phyloP scores from a whole-genome alignment of 1,139 yeast genomes.

The Geotrichum siamense region DNA sequence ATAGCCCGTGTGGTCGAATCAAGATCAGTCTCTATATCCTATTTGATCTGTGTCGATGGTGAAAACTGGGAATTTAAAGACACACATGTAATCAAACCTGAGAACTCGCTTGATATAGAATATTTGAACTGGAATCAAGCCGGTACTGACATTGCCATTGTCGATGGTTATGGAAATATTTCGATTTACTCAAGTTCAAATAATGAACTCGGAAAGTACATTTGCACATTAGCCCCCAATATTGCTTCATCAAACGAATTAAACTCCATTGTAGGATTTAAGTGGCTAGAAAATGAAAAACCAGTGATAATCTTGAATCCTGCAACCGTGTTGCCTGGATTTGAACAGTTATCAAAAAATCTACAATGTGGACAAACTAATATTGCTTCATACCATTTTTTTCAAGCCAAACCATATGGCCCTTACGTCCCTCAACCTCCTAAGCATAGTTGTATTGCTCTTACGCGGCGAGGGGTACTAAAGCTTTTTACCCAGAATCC shows the following conservation, averaged over 20 bases:
- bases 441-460: constrained; percentile 64
- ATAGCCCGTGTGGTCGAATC: constrained; percentile 49
- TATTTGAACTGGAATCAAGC: constrained; percentile 39
- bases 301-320: constrained; percentile 35
- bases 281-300: constrained; percentile 69
- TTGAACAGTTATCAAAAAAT: constrained; percentile 10
- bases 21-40: constrained; percentile 45
- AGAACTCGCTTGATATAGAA: constrained; percentile 28
- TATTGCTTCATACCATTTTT: constrained; percentile 27
- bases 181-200: constrained; percentile 30
- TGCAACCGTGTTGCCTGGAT: constrained; percentile 19
- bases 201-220: constrained; percentile 23
- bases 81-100: constrained; percentile 36
- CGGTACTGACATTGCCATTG: constrained; percentile 39
- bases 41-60: constrained; percentile 59
- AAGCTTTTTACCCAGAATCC: constrained; percentile 33
- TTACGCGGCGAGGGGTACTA: constrained; percentile 58
- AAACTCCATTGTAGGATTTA: constrained; percentile 44
- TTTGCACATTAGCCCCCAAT: constrained; percentile 24
- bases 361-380: constrained; percentile 10
- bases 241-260: constrained; percentile 25
- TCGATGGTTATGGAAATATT: constrained; percentile 38
- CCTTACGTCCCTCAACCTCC: constrained; percentile 58
- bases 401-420: constrained; percentile 57
- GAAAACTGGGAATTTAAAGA: constrained; percentile 57